These are phyloP conservation scores for Saitozyma sp. DNA, from an alignment of 768 basidiomycete genomes.

Conservation along the genomic window DNA sequence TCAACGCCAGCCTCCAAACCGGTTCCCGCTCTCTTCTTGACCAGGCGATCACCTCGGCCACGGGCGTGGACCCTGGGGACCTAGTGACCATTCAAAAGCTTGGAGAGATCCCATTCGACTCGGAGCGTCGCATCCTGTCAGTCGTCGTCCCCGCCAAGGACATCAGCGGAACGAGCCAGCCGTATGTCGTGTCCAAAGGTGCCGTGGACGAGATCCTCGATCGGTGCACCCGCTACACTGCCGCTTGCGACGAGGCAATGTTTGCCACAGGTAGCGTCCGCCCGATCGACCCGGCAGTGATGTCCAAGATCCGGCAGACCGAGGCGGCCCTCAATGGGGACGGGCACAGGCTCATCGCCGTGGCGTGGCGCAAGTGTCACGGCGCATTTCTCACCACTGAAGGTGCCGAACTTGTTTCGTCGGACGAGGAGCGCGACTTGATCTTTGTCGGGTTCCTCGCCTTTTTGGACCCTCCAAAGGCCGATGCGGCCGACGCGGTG, in stretches of 20 bases:
- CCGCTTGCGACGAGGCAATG: not conserved
- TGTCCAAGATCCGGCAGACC: not conserved
- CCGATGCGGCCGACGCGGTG: not conserved
- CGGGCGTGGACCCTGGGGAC: not conserved
- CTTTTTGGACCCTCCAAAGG: not conserved
- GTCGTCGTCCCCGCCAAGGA: not conserved
- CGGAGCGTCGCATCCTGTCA: not conserved
- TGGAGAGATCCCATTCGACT: slow-evolving; percentile 1
- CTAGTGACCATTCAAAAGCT: not conserved
- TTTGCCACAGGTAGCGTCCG: too few relatives aligned
- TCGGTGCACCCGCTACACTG: not conserved
- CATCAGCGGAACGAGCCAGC: not conserved
- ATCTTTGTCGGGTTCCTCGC: not conserved
- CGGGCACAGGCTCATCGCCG: not conserved
- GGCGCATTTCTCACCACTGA: not conserved
- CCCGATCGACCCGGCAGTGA: not conserved
- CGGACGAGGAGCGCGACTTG: not conserved
- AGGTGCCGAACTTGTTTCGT: not conserved
- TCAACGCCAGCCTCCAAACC: slow-evolving; percentile 1
- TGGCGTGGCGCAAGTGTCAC: not conserved
- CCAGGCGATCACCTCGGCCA: not conserved
- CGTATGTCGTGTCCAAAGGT: not conserved
- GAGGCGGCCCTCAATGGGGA: not conserved
- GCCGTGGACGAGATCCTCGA: not conserved
- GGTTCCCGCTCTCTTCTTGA: not conserved